Evolutionary conservation across 108 stramenopile genomes (phyloP).

Genomic region (Chaetoceros muelleri): DNA sequence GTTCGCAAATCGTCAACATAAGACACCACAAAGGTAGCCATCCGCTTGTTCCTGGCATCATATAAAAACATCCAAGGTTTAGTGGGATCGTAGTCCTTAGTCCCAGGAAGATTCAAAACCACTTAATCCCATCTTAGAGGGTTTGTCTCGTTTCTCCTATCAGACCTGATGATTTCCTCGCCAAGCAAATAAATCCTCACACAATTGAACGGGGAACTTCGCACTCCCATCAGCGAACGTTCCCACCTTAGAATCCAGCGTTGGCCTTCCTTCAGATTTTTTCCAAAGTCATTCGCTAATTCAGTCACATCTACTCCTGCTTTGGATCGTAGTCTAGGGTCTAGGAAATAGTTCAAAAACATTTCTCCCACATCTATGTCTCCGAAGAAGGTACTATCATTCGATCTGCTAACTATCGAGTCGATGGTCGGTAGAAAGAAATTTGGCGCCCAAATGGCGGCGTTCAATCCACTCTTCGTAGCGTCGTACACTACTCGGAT

Average conservation of each 20-base stretch:
- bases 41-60: too few species aligned
- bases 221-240: slow-evolving; percentile 13
- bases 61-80: slow-evolving; percentile 28
- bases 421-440: slow-evolving; percentile 25
- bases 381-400: slow-evolving; percentile 8
- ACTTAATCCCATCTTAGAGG: slow-evolving; percentile 19
- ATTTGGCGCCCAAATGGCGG: slow-evolving; percentile 14
- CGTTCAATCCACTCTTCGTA: slow-evolving; percentile 26
- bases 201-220: too few species aligned
- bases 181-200: slow-evolving; percentile 17
- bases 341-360: not conserved
- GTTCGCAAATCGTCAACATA: too few species aligned
- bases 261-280: not conserved
- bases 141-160: slow-evolving; percentile 7
- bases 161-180: slow-evolving; percentile 10
- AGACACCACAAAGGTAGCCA: too few species aligned
- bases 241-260: slow-evolving; percentile 3
- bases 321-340: not conserved
- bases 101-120: slow-evolving; percentile 25
- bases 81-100: slow-evolving; percentile 15
- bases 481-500: too few species aligned
- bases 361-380: slow-evolving; percentile 1
- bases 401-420: slow-evolving; percentile 8
- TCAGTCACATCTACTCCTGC: not conserved
- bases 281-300: not conserved